Evolutionary conservation across 2,329 filamentous ascomycete species (phyloP).

Genomic region (Blastomyces gilchristii): DNA sequence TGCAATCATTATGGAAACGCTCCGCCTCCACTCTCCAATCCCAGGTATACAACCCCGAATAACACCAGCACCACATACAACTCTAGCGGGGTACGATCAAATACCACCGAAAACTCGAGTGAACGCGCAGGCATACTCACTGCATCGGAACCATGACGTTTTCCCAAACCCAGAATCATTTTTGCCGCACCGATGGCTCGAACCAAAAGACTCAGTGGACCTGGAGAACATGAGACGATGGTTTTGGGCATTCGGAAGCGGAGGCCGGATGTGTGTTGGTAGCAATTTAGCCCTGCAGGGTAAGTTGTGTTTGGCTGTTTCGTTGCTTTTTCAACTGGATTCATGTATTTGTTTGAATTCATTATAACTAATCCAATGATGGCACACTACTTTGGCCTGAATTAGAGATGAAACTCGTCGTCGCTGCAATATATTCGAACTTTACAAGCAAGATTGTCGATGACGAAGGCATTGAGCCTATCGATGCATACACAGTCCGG

Average conservation of each 20-base stretch:
- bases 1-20: conserved; percentile 50
- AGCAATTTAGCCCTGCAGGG: conserved; percentile 41
- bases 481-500: conserved; percentile 54
- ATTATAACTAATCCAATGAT: neutral
- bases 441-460: conserved; percentile 52
- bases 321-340: neutral
- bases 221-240: conserved; percentile 38
- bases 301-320: conserved; percentile 14
- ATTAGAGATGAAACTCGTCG: conserved; percentile 61
- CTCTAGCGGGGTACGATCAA: conserved; percentile 30
- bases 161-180: conserved; percentile 41
- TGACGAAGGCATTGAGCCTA: conserved; percentile 54
- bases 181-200: conserved; percentile 42
- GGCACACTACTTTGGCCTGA: neutral
- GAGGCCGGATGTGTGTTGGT: conserved; percentile 42
- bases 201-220: conserved; percentile 26
- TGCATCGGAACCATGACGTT: conserved; percentile 41
- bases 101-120: conserved; percentile 38
- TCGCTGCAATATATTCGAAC: conserved; percentile 61
- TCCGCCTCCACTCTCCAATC: conserved; percentile 52
- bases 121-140: conserved; percentile 42
- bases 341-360: neutral
- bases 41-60: conserved; percentile 53
- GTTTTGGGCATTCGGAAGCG: conserved; percentile 45
- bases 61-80: conserved; percentile 32